Percentiles rank a stretch among this genome's conserved stretches.
These are phyloP conservation scores for Parastagonospora nodorum DNA, from an alignment of 2,329 filamentous ascomycete species.

Conservation along the genomic window DNA sequence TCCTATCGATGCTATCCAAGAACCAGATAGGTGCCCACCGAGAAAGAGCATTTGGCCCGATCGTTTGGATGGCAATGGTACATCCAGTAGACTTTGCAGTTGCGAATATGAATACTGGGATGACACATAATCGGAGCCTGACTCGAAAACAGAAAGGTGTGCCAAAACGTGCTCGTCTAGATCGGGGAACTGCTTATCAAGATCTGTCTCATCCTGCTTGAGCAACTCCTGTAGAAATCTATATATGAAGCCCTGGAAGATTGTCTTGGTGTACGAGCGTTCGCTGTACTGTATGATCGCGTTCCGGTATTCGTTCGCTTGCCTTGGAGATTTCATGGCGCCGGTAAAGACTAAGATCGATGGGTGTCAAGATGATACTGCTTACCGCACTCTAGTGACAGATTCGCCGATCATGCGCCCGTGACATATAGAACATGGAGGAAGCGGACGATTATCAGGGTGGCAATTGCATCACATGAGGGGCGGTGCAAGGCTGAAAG, in stretches of 20 bases:
- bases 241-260: slow-evolving; percentile 10
- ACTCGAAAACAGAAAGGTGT: slow-evolving; percentile 1
- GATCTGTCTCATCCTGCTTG: background rate
- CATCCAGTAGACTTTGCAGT: background rate
- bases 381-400: background rate
- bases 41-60: slow-evolving; percentile 11
- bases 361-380: background rate
- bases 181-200: slow-evolving; percentile 1
- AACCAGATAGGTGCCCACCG: slow-evolving; percentile 9
- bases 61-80: background rate
- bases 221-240: slow-evolving; percentile 7
- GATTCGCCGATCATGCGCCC: background rate
- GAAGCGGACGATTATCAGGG: background rate
- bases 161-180: slow-evolving; percentile 5
- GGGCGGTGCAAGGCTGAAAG: slow-evolving; percentile 7
- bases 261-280: slow-evolving; percentile 12
- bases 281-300: slow-evolving; percentile 3
- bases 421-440: background rate
- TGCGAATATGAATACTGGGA: slow-evolving; percentile 3
- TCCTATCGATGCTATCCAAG: slow-evolving; percentile 7
- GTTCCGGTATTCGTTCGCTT: slow-evolving; percentile 2
- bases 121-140: background rate
- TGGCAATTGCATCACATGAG: background rate
- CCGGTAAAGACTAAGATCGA: background rate
- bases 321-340: slow-evolving; percentile 4